Base-by-base conservation (phyloP, 306 rosid species). In the Macrotyloma uniflorum region DNA sequence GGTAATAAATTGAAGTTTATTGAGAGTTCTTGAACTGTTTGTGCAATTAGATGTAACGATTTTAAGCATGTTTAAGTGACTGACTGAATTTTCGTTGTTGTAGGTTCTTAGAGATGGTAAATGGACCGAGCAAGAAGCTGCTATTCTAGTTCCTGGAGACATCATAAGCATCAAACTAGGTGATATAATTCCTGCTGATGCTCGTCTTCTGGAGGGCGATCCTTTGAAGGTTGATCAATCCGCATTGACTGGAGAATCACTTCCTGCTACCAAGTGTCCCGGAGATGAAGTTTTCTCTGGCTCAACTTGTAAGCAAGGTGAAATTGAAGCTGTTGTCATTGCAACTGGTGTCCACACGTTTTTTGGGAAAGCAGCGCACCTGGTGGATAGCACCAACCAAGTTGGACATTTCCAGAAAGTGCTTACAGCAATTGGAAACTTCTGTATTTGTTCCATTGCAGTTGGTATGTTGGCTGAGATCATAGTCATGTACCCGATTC, bases 401-500 rank as follows among this genome's bases (percentile, higher is more conserved):
- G 99, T 95, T 80, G 99, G 99, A n/a, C 99, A 95, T 84, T 95
- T 95, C 90, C 99, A 95, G 79, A 93, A 79, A 80, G 99, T 95
- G 73, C 98, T 95, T 65, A 86, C 96, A 1, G 84, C 99, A 26
- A 95, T 95, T 82, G 99, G 99, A 73, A 95, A 95, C 88, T 95
- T 95, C 85, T 95, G 99, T 74, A 95, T 95, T 62, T 91, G 96
- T 24, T 95, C 99, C 75, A 95, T 95, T 80, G 99, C 98, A 2
- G 38, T 93, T 68, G 99, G 99, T 72, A 93, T 95, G 96, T 0
- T 91, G 72, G 76, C 93, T 33, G 99, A 95, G 90, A 83, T 95
- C 69, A 11, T 95, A 74, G 99, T 95, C 77, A 95, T 95, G 99
- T 95, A 91, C 86, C 98, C 98, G 0, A 95, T 95, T 85, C 99